Evolutionary conservation across 371 early-diverging fungal genomes (phyloP).

Genomic region (Syncephalastrum racemosum): DNA sequence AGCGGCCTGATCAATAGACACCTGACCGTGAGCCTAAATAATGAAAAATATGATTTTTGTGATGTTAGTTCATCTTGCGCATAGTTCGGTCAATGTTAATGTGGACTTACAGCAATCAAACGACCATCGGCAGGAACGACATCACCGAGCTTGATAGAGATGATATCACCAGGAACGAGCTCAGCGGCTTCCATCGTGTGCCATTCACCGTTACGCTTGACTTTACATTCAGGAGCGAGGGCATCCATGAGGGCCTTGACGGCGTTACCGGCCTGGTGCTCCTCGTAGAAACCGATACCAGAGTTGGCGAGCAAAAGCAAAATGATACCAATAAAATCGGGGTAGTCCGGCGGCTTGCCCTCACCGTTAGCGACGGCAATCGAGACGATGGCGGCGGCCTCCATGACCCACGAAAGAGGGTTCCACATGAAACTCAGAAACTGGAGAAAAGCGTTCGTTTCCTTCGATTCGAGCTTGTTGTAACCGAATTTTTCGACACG

Average conservation of each 20-base stretch:
- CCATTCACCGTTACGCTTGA: constrained; percentile 55
- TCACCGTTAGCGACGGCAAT: constrained; percentile 65
- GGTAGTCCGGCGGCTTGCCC: constrained; percentile 66
- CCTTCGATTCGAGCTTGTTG: constrained; percentile 69
- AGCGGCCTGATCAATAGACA: constrained; percentile 73
- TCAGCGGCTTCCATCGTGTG: constrained; percentile 46
- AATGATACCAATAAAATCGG: constrained; percentile 80
- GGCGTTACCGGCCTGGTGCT: constrained; percentile 69
- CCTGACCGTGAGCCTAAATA: constrained; percentile 39
- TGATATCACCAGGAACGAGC: constrained; percentile 72
- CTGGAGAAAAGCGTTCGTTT: constrained; percentile 72
- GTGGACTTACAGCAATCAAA: constrained; percentile 36
- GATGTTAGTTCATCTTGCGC: background rate
- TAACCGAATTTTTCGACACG: constrained; percentile 65
- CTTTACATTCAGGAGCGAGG: constrained; percentile 68
- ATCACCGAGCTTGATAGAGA: constrained; percentile 70
- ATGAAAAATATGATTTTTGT: background rate
- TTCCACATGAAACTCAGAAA: constrained; percentile 84
- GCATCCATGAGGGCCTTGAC: constrained; percentile 72
- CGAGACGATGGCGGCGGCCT: constrained; percentile 66
- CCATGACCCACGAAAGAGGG: constrained; percentile 73
- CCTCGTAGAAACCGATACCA: constrained; percentile 80
- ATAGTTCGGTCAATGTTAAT: constrained; percentile 1
- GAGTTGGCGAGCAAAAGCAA: constrained; percentile 77
- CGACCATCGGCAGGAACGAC: constrained; percentile 74